Conservation (phyloP, 345 rosid genomes). For the Orychophragmus violaceus region DNA sequence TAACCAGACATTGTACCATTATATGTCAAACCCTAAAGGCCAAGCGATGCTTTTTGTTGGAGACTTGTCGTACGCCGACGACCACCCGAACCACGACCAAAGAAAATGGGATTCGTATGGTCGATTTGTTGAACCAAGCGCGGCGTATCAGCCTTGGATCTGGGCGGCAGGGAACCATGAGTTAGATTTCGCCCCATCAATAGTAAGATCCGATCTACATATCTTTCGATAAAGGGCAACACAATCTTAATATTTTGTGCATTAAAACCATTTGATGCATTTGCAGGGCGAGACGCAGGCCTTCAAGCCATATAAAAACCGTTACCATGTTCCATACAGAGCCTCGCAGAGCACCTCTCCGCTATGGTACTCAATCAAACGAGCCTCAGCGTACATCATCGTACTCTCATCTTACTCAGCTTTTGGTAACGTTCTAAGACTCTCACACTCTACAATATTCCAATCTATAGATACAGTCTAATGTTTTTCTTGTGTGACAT, state of each 20-base stretch:
- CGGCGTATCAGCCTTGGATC: slow-evolving; percentile 47
- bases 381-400: slow-evolving; percentile 41
- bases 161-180: slow-evolving; percentile 53
- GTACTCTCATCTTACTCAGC: slow-evolving; percentile 48
- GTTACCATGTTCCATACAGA: slow-evolving; percentile 35
- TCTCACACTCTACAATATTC: neutral
- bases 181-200: slow-evolving; percentile 25
- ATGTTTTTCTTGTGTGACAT: neutral
- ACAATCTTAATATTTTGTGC: neutral
- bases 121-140: slow-evolving; percentile 38
- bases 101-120: slow-evolving; percentile 49
- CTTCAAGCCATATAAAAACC: slow-evolving; percentile 36
- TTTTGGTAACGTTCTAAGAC: slow-evolving; percentile 24
- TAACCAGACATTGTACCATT: slow-evolving; percentile 38
- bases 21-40: slow-evolving; percentile 44
- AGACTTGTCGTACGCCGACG: slow-evolving; percentile 45
- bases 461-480: neutral
- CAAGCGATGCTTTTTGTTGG: slow-evolving; percentile 42
- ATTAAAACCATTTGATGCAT: neutral
- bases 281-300: slow-evolving; percentile 37
- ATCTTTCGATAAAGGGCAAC: neutral
- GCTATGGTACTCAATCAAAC: slow-evolving; percentile 47
- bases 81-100: slow-evolving; percentile 37
- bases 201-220: slow-evolving; percentile 28
- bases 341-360: slow-evolving; percentile 41